Evolutionary conservation across 768 basidiomycete species (phyloP), one percentile per base, ranked within the genome.

Genomic region (Cystoderma amianthinum): DNA sequence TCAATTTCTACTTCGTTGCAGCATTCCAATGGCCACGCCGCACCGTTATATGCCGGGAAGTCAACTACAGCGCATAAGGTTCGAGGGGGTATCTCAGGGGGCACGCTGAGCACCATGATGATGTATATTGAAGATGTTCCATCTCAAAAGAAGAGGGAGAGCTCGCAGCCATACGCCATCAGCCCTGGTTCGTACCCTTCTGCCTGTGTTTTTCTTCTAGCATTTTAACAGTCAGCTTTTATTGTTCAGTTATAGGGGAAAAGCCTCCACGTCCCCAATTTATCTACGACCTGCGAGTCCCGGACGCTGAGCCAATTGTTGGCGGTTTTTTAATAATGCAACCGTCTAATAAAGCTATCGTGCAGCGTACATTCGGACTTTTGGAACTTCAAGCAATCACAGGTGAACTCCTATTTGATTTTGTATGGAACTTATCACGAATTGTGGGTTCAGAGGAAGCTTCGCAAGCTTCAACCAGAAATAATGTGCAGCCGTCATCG

Each of bases 71-170:
- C 76, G 11, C 76, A 74, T 48, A 47, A 51, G 0, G 4, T 76
- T 5, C 52, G 55, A 4, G 76, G 75, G 7, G 73, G 71, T 2
- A 35, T 82, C 0, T 84, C 82, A 0, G 82, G 82, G 6, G 89
- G 88, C 1, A 81, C 85, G 2, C 43, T 84, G 1, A 62, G 53
- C n/a, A 68, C 69, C 2, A 35, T 55, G n/a, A 53, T 67, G 48
- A 59, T 51, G 20, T 45, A 44, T 18, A 43, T 72, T 32, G 76
- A 64, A 43, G 61, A 57, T 37, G 61, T 61, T 32, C 70, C 63
- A 32, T 59, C 30, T 49, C 63, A 56, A 42, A 68, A 43, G 39
- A 60, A 40, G 44, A 54, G 47, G 5, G 60, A 66, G 17, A 49
- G 69, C 2, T 42, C 36, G 3, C 39, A 45, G 16, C 58, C 60